phyloP scores from a whole-genome alignment of 306 rosid species.

The Gleditsia sinensis region DNA sequence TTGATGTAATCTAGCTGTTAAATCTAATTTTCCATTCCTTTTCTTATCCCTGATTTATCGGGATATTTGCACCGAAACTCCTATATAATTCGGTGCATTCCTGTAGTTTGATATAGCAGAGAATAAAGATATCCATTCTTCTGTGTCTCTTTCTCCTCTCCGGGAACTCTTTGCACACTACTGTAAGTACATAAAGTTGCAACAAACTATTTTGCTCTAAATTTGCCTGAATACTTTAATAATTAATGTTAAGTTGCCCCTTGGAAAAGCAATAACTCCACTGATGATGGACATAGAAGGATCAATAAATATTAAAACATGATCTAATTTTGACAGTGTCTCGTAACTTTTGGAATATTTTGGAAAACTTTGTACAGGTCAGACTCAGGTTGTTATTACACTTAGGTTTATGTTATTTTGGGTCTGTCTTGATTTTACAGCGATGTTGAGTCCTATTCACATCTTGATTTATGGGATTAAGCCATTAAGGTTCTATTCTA shows the following conservation, averaged over 20 bases:
- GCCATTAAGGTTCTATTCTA: neutral
- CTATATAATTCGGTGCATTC: too few species aligned
- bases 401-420: constrained; percentile 4
- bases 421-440: constrained; percentile 8
- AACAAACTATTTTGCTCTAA: neutral
- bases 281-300: neutral
- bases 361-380: neutral
- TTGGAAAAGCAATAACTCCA: neutral
- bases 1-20: too few species aligned
- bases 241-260: neutral
- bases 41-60: too few species aligned
- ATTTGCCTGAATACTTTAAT: neutral
- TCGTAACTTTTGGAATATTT: neutral
- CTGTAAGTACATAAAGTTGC: neutral
- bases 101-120: too few species aligned
- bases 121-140: too few species aligned
- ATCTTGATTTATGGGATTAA: neutral
- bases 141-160: too few species aligned
- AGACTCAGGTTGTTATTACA: constrained; percentile 14
- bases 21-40: too few species aligned
- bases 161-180: too few species aligned
- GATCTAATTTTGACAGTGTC: neutral
- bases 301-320: neutral
- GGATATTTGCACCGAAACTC: too few species aligned
- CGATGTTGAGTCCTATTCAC: neutral